Evolutionary conservation across 2,329 filamentous ascomycete species (phyloP), one percentile per base, ranked within the genome.

Genomic region (Sphaerostilbella broomeana): DNA sequence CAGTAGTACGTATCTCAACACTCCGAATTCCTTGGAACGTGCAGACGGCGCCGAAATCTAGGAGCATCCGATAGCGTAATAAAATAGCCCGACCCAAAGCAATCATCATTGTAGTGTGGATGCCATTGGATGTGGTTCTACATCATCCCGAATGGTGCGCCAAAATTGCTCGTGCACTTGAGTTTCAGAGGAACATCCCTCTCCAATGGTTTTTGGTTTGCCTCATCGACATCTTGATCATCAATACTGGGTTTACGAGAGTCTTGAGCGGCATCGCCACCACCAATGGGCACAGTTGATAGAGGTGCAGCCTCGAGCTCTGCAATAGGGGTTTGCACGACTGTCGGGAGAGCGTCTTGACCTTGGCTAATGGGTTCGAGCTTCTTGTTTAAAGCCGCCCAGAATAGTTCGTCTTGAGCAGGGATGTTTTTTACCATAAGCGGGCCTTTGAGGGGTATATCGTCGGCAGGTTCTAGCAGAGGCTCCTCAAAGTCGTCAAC

Each of bases 401-500:
- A 68, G 46, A 78, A 78, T 16, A 70, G 58, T 47, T 76, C 73
- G 42, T 78, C 74, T 34, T 73, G 64, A 2, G 69, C 70, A 1
- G 73, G 72, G 43, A 72, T 69, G 45, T 78, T 78, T 42, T 67
- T 64, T 25, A 78, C 61, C 60, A 71, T 72, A 35, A 77, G 49
- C 7, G 73, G 74, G 0, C 71, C 73, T 38, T 65, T 70, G 21
- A 78, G 59, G 15, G 62, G 58, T 1, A 55, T 58, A 44, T 77
- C 74, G 4, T 68, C 64, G 7, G 55, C 51, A 4, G 65, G 58
- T 19, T 71, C 64, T 22, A 68, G 48, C 6, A 48, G 47, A 24
- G 12, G n/a, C 4, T 51, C 51, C 34, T 60, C 54, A 8, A 44
- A 45, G 29, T 54, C 46, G 15, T 49, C 43, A 11, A 44, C 22